Conservation (phyloP, 2,329 filamentous ascomycete species). For the Bipolaris oryzae region DNA sequence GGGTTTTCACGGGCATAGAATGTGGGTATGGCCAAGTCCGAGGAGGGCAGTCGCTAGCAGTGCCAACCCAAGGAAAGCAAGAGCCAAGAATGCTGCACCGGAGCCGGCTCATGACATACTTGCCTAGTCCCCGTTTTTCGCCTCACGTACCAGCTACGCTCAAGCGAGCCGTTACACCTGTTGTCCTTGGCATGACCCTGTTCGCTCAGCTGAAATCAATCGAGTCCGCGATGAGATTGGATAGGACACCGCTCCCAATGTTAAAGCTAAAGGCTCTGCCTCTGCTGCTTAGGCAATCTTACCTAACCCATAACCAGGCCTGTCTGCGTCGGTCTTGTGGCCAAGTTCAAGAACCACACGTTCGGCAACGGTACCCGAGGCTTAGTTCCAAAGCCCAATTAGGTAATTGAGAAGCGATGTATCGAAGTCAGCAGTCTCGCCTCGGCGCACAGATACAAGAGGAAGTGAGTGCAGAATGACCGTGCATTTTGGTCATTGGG, state of each 20-base stretch:
- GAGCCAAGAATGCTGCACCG: too few relatives aligned
- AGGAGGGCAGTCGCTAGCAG: too few relatives aligned
- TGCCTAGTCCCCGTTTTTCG: conserved; percentile 1
- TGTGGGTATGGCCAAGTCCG: too few relatives aligned
- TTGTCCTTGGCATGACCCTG: conserved; percentile 34
- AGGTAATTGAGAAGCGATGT: conserved; percentile 6
- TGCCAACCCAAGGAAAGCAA: too few relatives aligned
- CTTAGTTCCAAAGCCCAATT: conserved; percentile 14
- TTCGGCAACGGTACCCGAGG: conserved; percentile 28
- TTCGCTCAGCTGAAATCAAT: conserved; percentile 39
- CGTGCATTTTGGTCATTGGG: conserved; percentile 1
- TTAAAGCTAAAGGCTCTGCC: conserved; percentile 28
- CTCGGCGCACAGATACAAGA: conserved; percentile 11
- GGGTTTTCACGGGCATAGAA: neutral
- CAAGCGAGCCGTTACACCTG: conserved; percentile 8
- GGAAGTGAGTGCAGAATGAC: conserved; percentile 8
- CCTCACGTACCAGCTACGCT: conserved; percentile 11
- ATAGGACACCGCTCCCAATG: conserved; percentile 36
- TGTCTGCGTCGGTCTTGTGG: conserved; percentile 27
- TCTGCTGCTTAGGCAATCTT: conserved; percentile 36
- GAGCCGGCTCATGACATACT: too few relatives aligned
- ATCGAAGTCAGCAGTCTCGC: neutral
- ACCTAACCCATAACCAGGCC: conserved; percentile 32
- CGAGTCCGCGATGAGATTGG: conserved; percentile 38
- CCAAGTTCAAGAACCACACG: conserved; percentile 27